Evolutionary conservation across 2,329 filamentous ascomycete species (phyloP), one percentile per base, ranked within the genome.

Genomic region (Huntiella savannae): DNA sequence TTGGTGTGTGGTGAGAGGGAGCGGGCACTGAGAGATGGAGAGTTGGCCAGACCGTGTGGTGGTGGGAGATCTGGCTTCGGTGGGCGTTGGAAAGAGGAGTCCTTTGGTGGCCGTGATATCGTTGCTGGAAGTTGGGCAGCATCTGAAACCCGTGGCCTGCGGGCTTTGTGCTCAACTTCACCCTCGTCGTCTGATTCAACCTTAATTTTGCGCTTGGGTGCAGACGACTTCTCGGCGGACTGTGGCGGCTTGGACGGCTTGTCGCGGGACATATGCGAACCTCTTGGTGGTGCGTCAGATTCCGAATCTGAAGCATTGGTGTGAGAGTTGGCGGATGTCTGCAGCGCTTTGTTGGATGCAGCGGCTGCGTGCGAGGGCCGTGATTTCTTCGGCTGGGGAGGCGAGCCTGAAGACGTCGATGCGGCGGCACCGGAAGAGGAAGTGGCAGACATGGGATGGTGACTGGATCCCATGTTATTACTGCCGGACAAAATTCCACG

Each of bases 1-100:
- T 46, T 49, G 12, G 64, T 58, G 41, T 67, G 71, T 8, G 78
- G 78, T 13, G 79, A 82, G 15, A 66, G 60, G 7, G 79, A 82
- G 51, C 70, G 56, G n/a, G 45, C 33, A 36, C 39, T 32, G 12
- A 37, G 15, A 2, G 38, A 38, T 47, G 38, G 38, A 8, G 48
- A 47, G 19, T 33, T 47, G 12, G 33, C 7, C 33, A 33, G 33
- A 16, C 40, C 37, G 34, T 47, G 46, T 33, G 19, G 32, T 16
- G 12, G 34, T 13, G 43, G 40, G 16, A 42, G n/a, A 5, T 45
- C 33, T 39, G 44, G 32, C 38, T 43, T 40, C 4, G 13, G 36
- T 15, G 49, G 46, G 46, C 48, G 36, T 28, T 40, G 17, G 22
- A 28, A 28, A 33, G 41, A 39, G n/a, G 40, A 28, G 17, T 49